These are phyloP conservation scores for Cyamopsis tetragonoloba DNA, from an alignment of 306 rosid species.

Conservation along the genomic window DNA sequence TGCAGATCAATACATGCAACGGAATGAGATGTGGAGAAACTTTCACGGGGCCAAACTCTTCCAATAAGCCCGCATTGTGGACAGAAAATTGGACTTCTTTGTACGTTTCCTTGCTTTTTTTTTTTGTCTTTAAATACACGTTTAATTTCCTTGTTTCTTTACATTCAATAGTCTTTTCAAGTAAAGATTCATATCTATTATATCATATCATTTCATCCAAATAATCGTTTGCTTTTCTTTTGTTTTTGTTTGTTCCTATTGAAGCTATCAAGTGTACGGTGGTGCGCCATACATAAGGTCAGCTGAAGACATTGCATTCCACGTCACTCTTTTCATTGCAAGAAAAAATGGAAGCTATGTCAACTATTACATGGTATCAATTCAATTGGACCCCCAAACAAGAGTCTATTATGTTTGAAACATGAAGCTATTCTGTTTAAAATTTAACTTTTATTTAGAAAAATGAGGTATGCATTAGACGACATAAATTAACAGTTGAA, in stretches of 20 bases:
- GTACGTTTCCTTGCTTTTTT: constrained; percentile 26
- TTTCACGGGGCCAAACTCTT: constrained; percentile 61
- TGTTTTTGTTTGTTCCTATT: not conserved
- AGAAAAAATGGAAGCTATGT: constrained; percentile 65
- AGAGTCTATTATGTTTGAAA: too few species aligned
- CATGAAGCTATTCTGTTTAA: too few species aligned
- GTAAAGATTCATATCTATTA: not conserved
- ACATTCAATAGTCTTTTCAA: not conserved
- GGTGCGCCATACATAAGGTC: constrained; percentile 56
- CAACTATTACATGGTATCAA: constrained; percentile 74
- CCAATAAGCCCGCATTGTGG: constrained; percentile 61
- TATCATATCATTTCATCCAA: not conserved
- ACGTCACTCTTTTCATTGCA: constrained; percentile 65
- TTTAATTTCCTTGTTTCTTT: not conserved
- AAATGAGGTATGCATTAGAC: too few species aligned
- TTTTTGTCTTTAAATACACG: too few species aligned
- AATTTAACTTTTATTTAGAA: too few species aligned
- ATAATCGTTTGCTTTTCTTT: not conserved
- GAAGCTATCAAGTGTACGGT: constrained; percentile 64
- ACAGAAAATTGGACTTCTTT: constrained; percentile 77
- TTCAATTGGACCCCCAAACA: too few species aligned
- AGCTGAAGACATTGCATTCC: constrained; percentile 73
- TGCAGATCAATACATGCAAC: constrained; percentile 70
- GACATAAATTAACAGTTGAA: too few species aligned
- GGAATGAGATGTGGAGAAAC: constrained; percentile 68